Conservation (phyloP, 257 asterid genomes). For the Solanum stenotomum region DNA sequence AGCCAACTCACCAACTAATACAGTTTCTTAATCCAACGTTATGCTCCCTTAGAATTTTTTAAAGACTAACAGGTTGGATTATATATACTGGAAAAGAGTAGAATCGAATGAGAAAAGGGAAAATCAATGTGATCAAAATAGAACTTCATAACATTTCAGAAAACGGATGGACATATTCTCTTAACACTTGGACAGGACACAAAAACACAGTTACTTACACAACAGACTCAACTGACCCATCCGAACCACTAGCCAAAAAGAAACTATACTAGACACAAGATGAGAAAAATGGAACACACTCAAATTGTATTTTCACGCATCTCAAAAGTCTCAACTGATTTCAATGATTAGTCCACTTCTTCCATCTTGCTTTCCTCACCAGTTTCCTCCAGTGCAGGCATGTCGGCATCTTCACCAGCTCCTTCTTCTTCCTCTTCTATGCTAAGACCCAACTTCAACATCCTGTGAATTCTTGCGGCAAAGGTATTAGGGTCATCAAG, state of each 20-base stretch:
- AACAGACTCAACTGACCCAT: neutral
- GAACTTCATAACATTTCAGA: neutral
- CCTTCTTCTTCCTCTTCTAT: slow-evolving; percentile 56
- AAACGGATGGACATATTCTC: too few species aligned
- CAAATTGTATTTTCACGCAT: neutral
- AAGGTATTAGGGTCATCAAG: slow-evolving; percentile 72
- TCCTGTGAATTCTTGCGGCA: slow-evolving; percentile 61
- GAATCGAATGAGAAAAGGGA: neutral
- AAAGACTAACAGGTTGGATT: neutral
- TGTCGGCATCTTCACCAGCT: slow-evolving; percentile 43
- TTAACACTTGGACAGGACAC: neutral
- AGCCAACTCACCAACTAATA: neutral
- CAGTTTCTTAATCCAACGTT: neutral
- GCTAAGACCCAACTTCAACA: slow-evolving; percentile 76
- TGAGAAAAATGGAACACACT: neutral
- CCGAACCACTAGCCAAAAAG: neutral
- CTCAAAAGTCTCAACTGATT: neutral
- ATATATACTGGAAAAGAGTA: neutral
- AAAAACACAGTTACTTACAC: neutral
- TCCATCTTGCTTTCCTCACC: slow-evolving; percentile 94
- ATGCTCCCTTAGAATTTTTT: neutral
- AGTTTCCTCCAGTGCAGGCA: slow-evolving; percentile 67
- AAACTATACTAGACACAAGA: neutral
- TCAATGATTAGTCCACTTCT: slow-evolving; percentile 48
- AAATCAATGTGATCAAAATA: neutral